phyloP scores from a whole-genome alignment of 208 protist genomes.

The Trypanosoma mega region DNA sequence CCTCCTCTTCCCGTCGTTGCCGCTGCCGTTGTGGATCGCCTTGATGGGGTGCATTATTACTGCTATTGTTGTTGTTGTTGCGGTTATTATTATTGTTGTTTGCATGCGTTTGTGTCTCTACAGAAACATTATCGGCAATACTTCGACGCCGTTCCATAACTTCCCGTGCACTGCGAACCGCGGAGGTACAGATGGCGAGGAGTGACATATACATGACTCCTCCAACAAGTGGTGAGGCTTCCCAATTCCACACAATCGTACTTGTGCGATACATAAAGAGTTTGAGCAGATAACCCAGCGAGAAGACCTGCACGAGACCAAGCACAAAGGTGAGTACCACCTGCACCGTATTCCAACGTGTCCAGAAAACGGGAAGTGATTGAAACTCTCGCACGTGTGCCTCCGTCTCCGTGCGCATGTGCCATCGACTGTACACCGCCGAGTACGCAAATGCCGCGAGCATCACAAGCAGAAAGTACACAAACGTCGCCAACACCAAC shows the following conservation, averaged over 20 bases:
- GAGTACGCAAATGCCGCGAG: slow-evolving; percentile 44
- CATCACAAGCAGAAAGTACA: slow-evolving; percentile 43
- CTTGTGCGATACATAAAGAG: slow-evolving; percentile 61
- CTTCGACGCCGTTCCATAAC: background rate
- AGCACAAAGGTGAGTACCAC: slow-evolving; percentile 35
- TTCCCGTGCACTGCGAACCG: background rate
- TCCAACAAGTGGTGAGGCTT: slow-evolving; percentile 65
- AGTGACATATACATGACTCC: slow-evolving; percentile 32
- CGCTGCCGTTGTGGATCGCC: no score
- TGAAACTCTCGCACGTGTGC: slow-evolving; percentile 51
- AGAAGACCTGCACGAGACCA: slow-evolving; percentile 48
- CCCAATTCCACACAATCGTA: slow-evolving; percentile 69
- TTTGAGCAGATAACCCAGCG: slow-evolving; percentile 59
- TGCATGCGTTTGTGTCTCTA: background rate
- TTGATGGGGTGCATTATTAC: no score
- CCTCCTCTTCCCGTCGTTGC: background rate
- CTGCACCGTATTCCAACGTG: slow-evolving; percentile 30
- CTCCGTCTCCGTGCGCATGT: slow-evolving; percentile 43
- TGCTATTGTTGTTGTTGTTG: background rate
- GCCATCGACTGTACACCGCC: slow-evolving; percentile 67
- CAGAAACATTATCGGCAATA: no score
- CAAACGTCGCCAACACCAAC: slow-evolving; percentile 47
- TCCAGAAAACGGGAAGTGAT: slow-evolving; percentile 60
- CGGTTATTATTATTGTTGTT: background rate
- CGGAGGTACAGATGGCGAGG: slow-evolving; percentile 16